Evolutionary conservation across 2,329 filamentous ascomycete genomes (phyloP).

Genomic region (Xylaria sp.): DNA sequence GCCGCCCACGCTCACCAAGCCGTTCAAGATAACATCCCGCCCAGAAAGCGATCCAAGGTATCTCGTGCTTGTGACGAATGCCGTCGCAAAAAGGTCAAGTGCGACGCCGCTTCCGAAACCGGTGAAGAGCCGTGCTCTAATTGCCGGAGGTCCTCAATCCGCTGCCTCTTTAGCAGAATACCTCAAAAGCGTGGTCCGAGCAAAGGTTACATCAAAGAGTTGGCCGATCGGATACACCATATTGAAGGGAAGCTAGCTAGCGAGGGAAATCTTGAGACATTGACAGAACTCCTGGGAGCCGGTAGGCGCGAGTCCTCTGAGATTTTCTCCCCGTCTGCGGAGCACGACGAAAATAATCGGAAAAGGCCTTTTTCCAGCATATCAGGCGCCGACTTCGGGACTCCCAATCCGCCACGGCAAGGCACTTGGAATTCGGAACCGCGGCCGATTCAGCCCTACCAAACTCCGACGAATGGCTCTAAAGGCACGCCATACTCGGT

Average conservation of each 20-base stretch:
- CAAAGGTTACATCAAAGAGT: conserved; percentile 95
- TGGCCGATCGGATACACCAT: conserved; percentile 84
- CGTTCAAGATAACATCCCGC: conserved; percentile 69
- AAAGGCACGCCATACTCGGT: conserved; percentile 51
- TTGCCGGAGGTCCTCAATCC: conserved; percentile 79
- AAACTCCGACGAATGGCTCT: conserved; percentile 49
- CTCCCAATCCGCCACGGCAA: conserved; percentile 57
- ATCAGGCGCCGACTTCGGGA: conserved; percentile 51
- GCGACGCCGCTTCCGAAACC: conserved; percentile 81
- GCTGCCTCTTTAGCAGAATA: conserved; percentile 85
- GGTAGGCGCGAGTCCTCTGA: conserved; percentile 58
- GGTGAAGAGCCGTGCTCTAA: conserved; percentile 82
- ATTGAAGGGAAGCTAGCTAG: conserved; percentile 81
- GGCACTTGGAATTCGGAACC: conserved; percentile 61
- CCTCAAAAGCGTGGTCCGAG: conserved; percentile 90
- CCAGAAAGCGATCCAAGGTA: conserved; percentile 84
- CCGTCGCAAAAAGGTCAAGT: conserved; percentile 88
- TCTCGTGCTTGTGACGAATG: conserved; percentile 92
- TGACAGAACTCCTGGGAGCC: conserved; percentile 54
- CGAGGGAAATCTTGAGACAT: conserved; percentile 59
- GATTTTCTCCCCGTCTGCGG: conserved; percentile 63
- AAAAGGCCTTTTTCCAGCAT: conserved; percentile 54
- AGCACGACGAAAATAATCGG: conserved; percentile 52
- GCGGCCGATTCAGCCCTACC: conserved; percentile 57
- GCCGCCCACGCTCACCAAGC: conserved; percentile 45